Conservation (phyloP, 441 rosid genomes). For the Gossypium gossypioides region DNA sequence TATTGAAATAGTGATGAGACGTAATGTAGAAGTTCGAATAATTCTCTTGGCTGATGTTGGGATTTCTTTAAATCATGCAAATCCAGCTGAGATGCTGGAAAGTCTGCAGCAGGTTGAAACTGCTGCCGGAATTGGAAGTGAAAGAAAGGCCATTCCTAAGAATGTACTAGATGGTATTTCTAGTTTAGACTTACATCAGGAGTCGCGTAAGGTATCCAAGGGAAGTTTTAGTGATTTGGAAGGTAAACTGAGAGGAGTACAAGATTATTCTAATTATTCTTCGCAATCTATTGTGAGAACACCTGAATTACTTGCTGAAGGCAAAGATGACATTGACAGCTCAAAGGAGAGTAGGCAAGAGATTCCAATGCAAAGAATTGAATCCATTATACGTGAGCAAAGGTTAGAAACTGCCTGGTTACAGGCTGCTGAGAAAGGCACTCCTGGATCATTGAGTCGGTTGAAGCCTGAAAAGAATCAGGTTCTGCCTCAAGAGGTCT, state of each 20-base stretch:
- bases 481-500: constrained; percentile 74
- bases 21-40: constrained; percentile 73
- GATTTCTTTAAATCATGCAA: constrained; percentile 24
- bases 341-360: constrained; percentile 39
- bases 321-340: constrained; percentile 25
- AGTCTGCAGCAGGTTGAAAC: constrained; percentile 25
- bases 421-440: constrained; percentile 79
- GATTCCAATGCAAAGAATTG: constrained; percentile 77
- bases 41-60: constrained; percentile 54
- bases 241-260: constrained; percentile 27
- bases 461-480: constrained; percentile 86
- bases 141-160: constrained; percentile 21
- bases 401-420: constrained; percentile 92
- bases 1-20: constrained; percentile 69
- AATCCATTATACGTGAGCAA: constrained; percentile 89
- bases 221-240: constrained; percentile 38
- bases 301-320: constrained; percentile 28
- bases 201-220: constrained; percentile 28
- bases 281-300: constrained; percentile 26
- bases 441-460: constrained; percentile 45
- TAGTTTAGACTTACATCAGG: constrained; percentile 26
- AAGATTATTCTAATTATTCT: constrained; percentile 25
- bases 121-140: constrained; percentile 25
- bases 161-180: constrained; percentile 26
- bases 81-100: constrained; percentile 21